Conservation (phyloP, 352 stramenopile genomes). For the Blastocystis hominis region DNA sequence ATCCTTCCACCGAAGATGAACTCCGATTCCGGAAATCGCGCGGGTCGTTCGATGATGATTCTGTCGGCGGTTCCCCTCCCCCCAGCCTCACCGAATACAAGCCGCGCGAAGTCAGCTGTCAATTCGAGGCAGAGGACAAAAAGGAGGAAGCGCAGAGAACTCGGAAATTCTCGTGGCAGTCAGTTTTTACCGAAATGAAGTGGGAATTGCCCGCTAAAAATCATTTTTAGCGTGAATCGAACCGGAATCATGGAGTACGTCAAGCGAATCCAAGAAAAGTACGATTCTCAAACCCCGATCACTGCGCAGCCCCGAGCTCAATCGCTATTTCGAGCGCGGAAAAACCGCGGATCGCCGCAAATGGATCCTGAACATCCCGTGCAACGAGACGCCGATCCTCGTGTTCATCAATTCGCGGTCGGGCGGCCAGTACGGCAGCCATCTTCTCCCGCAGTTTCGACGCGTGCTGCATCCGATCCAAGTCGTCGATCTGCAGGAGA, state of each 20-base stretch:
- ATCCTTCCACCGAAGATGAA: neutral
- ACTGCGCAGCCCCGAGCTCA: neutral
- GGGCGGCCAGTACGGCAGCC: slow-evolving; percentile 79
- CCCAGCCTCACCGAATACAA: neutral
- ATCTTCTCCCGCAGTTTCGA: slow-evolving; percentile 80
- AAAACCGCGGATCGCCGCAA: neutral
- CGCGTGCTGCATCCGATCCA: slow-evolving; percentile 86
- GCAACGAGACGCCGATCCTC: slow-evolving; percentile 62
- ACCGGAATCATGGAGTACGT: neutral
- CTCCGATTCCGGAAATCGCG: neutral
- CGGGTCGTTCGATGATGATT: neutral
- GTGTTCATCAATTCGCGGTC: slow-evolving; percentile 90
- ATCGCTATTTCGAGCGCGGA: neutral
- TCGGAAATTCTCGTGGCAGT: neutral
- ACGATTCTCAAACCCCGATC: neutral
- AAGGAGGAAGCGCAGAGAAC: no score
- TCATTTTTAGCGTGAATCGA: neutral
- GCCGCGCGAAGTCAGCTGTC: neutral
- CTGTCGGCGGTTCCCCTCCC: neutral
- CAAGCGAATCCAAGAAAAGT: slow-evolving; percentile 28
- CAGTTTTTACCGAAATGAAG: neutral
- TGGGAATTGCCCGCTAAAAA: neutral
- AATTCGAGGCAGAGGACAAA: neutral
- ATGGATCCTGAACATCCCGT: neutral
- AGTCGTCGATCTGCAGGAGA: slow-evolving; percentile 82